phyloP scores from a whole-genome alignment of 352 stramenopile species.

The Pythium insidiosum region DNA sequence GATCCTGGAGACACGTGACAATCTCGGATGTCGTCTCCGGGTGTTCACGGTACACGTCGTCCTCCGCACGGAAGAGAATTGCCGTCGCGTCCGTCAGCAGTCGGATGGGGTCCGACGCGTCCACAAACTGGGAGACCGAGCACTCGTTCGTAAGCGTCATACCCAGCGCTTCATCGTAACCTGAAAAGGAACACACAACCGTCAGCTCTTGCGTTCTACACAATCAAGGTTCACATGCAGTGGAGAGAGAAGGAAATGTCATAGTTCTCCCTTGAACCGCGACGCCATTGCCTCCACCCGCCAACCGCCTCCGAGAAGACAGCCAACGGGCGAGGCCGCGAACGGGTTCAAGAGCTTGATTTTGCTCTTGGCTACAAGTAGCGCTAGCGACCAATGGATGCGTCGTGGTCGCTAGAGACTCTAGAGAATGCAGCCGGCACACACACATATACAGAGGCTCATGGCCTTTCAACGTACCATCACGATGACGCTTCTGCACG shows the following conservation, averaged over 20 bases:
- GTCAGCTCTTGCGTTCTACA: background rate
- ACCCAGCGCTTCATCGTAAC: slow-evolving; percentile 91
- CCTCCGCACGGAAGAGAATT: slow-evolving; percentile 85
- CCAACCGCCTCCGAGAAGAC: too few species aligned
- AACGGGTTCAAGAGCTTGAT: slow-evolving; percentile 79
- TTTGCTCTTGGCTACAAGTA: slow-evolving; percentile 87
- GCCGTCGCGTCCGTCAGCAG: slow-evolving; percentile 93
- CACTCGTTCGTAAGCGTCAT: slow-evolving; percentile 79
- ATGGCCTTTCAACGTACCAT: slow-evolving; percentile 48
- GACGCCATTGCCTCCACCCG: slow-evolving; percentile 7
- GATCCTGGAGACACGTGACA: slow-evolving; percentile 67
- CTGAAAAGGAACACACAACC: slow-evolving; percentile 19
- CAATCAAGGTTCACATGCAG: slow-evolving; percentile 10
- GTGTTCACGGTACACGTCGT: slow-evolving; percentile 79
- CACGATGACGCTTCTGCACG: slow-evolving; percentile 90
- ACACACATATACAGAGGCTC: slow-evolving; percentile 16
- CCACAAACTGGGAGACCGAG: slow-evolving; percentile 83
- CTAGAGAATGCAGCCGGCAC: slow-evolving; percentile 82
- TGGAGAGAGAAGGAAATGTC: slow-evolving; percentile 32
- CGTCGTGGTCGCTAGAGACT: slow-evolving; percentile 76
- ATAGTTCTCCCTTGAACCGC: slow-evolving; percentile 63
- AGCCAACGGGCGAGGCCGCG: too few species aligned
- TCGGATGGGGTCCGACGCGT: slow-evolving; percentile 91
- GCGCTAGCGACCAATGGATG: slow-evolving; percentile 73
- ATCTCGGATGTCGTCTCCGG: slow-evolving; percentile 79